Evolutionary conservation across 768 basidiomycete genomes (phyloP).

Genomic region (Boletus vermiculosoides): DNA sequence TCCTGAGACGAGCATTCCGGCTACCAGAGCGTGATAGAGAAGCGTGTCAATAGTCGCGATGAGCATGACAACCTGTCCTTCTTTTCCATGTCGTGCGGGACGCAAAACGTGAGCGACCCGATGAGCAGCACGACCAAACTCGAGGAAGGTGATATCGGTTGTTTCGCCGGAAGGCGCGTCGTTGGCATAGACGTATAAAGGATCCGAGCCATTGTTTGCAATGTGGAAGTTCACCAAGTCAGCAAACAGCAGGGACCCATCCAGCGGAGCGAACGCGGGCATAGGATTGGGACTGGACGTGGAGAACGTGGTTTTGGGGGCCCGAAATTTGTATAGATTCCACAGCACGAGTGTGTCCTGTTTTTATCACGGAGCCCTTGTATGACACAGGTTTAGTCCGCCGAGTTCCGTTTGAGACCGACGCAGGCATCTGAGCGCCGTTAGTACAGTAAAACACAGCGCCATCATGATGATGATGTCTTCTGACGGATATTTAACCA

Average conservation of each 20-base stretch:
- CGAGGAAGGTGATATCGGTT: constrained; percentile 20
- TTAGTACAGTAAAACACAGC: background rate
- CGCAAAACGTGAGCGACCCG: constrained; percentile 29
- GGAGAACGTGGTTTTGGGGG: background rate
- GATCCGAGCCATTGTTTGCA: constrained; percentile 11
- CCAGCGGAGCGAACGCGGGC: constrained; percentile 15
- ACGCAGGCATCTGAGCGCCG: background rate
- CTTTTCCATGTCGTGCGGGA: constrained; percentile 15
- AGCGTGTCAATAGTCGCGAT: constrained; percentile 33
- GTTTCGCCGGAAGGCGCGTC: constrained; percentile 7
- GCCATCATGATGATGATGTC: background rate
- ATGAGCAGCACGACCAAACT: constrained; percentile 32
- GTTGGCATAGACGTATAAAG: constrained; percentile 18
- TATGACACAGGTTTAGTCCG: background rate
- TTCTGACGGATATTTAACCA: background rate
- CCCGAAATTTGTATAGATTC: background rate
- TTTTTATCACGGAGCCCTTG: background rate
- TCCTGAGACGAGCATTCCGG: constrained; percentile 31
- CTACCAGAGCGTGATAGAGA: constrained; percentile 27
- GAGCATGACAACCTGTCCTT: constrained; percentile 32
- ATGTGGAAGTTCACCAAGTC: constrained; percentile 27
- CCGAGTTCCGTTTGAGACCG: background rate
- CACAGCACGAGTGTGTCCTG: background rate
- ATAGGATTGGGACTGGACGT: background rate
- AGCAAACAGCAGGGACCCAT: constrained; percentile 16